These are phyloP conservation scores for Sporothrix brunneoviolacea DNA, from an alignment of 2,329 filamentous ascomycete species.

Conservation along the genomic window DNA sequence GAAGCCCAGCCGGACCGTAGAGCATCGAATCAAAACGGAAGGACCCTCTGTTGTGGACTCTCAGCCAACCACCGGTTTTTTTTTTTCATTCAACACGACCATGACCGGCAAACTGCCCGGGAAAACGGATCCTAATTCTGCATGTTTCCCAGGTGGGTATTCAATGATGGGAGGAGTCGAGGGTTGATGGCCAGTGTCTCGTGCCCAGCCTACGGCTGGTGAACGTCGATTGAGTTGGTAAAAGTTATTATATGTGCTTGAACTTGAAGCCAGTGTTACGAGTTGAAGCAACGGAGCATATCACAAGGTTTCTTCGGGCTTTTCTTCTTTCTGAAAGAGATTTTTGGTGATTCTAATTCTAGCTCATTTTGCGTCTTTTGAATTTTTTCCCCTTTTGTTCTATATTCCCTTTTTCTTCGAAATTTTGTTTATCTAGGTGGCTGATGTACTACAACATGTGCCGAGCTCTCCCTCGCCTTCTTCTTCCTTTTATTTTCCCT, in stretches of 20 bases:
- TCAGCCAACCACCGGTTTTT: too few species aligned
- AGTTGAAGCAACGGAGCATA: conserved; percentile 2
- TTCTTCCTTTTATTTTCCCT: not conserved
- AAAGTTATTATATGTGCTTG: not conserved
- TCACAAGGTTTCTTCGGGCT: not conserved
- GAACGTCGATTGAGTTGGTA: too few species aligned
- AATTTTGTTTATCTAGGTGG: conserved; percentile 6
- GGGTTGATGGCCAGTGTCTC: not conserved
- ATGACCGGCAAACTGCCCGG: too few species aligned
- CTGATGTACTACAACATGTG: not conserved
- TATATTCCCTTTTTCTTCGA: conserved; percentile 11
- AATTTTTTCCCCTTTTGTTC: conserved; percentile 6
- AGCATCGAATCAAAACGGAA: too few species aligned
- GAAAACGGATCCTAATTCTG: too few species aligned
- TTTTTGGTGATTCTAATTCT: not conserved
- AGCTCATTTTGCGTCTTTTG: not conserved
- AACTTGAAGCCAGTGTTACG: not conserved
- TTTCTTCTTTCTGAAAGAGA: not conserved
- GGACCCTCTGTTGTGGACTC: too few species aligned
- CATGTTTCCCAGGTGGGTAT: not conserved
- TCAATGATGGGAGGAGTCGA: not conserved
- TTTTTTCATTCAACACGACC: too few species aligned
- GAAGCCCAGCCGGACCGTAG: too few species aligned
- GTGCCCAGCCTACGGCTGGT: too few species aligned
- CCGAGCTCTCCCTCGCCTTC: too few species aligned